Base-by-base conservation (phyloP, 805 yeast genomes). In the Ogataea degrootiae region DNA sequence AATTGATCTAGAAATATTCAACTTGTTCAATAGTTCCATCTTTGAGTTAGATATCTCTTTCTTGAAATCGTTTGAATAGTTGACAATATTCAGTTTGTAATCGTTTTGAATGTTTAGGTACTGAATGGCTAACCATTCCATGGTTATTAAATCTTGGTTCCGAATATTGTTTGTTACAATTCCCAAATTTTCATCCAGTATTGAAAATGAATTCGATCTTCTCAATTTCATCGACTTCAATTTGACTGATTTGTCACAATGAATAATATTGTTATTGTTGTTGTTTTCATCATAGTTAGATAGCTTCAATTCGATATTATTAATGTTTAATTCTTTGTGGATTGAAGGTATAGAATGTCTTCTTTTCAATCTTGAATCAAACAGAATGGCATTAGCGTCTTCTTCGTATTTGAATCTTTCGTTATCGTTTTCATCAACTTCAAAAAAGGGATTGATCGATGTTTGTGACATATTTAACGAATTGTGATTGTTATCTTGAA, bases 271-370 rank as follows among this genome's bases (percentile, higher is more conserved):
- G 6, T 16, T 37, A 31, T 39, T 43, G 21, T 46, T 61, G 60
- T 52, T 37, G 31, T 39, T 43, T 21, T 46, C 61, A 60, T 52
- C 62, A 54, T 45, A 56, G 56, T 49, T 64, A 47, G 37, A 49
- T 31, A 52, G 38, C 7, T 46, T 44, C 44, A 60, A 37, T 21
- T 61, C 63, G 17, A 70, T 50, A 5, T 62, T 59, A 37, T 57
- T 47, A 1, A 57, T 43, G 44, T 63, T 70, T 12, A 71, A 34
- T 29, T 73, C 78, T 3, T 54, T 43, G 15, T 55, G 45, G 9
- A 68, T 49, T 6, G 61, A 60, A 1, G 78, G 78, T 39, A 66
- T 62, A n/a, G 77, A 70, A 17, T 61, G 58, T 42, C 78, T 59
- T 56, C 78, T 55, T 15, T 60, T 57, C 21, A 70, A 37, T 17